Evolutionary conservation across 169 alveolate species (phyloP).

Genomic region (Besnoitia besnoiti): DNA sequence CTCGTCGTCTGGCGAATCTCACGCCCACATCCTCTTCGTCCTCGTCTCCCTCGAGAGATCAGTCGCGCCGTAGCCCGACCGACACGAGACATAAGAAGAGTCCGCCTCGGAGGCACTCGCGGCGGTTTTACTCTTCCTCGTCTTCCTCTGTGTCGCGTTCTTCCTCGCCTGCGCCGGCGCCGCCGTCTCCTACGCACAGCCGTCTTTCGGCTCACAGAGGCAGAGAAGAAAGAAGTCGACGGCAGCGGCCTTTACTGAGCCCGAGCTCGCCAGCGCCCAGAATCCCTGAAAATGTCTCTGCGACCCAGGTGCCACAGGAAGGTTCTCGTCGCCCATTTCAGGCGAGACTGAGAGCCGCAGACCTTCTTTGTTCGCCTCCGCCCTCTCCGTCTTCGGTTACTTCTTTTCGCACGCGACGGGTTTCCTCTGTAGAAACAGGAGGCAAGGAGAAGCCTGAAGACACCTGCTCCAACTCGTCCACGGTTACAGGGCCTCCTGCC

Average conservation of each 20-base stretch:
- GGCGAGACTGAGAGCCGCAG: neutral
- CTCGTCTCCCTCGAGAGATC: neutral
- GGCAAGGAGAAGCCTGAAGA: too few relatives aligned
- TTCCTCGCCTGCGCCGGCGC: neutral
- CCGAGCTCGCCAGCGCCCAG: neutral
- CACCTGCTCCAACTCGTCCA: too few relatives aligned
- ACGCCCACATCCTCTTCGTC: slow-evolving; percentile 11
- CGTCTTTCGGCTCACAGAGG: too few relatives aligned
- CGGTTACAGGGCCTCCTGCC: too few relatives aligned
- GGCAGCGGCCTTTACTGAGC: neutral
- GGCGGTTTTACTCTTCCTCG: neutral
- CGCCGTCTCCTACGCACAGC: neutral
- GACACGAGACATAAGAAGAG: too few relatives aligned
- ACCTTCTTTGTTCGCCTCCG: neutral
- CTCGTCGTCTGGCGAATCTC: neutral
- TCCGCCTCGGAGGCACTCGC: neutral
- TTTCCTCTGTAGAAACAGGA: too few relatives aligned
- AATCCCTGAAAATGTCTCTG: neutral
- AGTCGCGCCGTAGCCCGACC: too few relatives aligned
- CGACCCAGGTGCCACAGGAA: neutral
- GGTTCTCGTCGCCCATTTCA: neutral
- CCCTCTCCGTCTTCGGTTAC: neutral
- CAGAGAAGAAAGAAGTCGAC: neutral
- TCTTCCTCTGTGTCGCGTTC: neutral
- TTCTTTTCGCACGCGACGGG: too few relatives aligned